Evolutionary conservation across 768 basidiomycete species (phyloP).

Genomic region (Leccinum disarticulatum): DNA sequence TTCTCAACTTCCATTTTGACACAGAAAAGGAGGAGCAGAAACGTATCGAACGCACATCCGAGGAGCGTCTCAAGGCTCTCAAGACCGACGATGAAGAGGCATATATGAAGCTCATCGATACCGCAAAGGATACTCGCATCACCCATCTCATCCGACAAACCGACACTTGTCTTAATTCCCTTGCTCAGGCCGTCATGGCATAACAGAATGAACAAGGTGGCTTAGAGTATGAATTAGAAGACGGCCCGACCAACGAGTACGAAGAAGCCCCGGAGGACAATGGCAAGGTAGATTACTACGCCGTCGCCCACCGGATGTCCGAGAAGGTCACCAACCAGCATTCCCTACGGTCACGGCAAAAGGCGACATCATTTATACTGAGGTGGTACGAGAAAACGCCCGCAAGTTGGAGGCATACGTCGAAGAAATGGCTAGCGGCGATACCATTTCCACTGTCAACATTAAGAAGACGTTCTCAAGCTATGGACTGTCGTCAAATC

Average conservation of each 20-base stretch:
- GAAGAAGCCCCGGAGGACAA: constrained; percentile 61
- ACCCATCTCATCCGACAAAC: constrained; percentile 95
- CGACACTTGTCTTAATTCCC: constrained; percentile 90
- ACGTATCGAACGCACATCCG: constrained; percentile 90
- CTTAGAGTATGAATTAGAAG: constrained; percentile 57
- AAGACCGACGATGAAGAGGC: constrained; percentile 99
- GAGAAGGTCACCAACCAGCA: constrained; percentile 80
- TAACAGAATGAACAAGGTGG: constrained; percentile 77
- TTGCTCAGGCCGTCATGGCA: constrained; percentile 89
- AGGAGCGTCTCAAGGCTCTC: constrained; percentile 97
- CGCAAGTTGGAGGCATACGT: constrained; percentile 98
- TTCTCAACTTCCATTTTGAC: constrained; percentile 79
- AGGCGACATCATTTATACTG: constrained; percentile 93
- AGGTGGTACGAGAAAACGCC: constrained; percentile 94
- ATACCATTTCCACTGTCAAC: constrained; percentile 83
- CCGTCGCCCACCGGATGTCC: constrained; percentile 88
- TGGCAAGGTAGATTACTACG: constrained; percentile 91
- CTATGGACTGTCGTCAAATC: constrained; percentile 97
- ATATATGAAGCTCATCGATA: constrained; percentile 99
- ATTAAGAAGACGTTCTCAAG: constrained; percentile 94
- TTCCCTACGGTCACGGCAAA: constrained; percentile 86
- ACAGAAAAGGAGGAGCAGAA: constrained; percentile 99
- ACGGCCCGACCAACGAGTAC: constrained; percentile 72
- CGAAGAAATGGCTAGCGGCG: constrained; percentile 96
- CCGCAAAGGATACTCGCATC: constrained; percentile 98